These are phyloP conservation scores for Phytophthora citrophthora DNA, from an alignment of 352 stramenopile genomes.

Conservation along the genomic window DNA sequence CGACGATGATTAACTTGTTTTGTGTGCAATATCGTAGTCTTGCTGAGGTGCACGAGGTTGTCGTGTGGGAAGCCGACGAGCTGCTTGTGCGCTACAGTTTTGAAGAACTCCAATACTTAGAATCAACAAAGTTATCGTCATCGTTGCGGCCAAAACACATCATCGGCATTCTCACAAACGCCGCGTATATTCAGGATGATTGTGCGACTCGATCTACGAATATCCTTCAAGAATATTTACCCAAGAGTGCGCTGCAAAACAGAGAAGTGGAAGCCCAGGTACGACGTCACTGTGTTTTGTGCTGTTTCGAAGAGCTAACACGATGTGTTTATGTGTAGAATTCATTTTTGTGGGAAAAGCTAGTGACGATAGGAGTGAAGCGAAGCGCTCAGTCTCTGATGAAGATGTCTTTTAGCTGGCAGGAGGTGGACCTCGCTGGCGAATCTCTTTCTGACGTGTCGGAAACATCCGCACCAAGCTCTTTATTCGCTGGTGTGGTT, in stretches of 20 bases:
- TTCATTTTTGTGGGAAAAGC: conserved; percentile 51
- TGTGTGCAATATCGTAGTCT: conserved; percentile 39
- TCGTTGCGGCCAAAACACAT: conserved; percentile 70
- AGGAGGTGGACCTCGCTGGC: conserved; percentile 65
- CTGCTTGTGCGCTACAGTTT: conserved; percentile 67
- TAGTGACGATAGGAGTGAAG: conserved; percentile 59
- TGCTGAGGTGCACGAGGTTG: conserved; percentile 61
- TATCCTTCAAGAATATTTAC: conserved; percentile 66
- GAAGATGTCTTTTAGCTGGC: conserved; percentile 75
- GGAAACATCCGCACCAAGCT: conserved; percentile 17
- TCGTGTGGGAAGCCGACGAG: conserved; percentile 65
- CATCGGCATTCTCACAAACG: conserved; percentile 72
- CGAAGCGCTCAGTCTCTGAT: conserved; percentile 68
- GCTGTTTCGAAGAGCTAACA: not conserved
- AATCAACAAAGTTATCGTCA: conserved; percentile 66
- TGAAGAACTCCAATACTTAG: conserved; percentile 67
- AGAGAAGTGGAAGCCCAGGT: conserved; percentile 53
- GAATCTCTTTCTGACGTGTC: conserved; percentile 51
- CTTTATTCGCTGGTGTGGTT: conserved; percentile 61
- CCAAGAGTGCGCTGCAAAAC: conserved; percentile 52
- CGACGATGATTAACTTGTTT: conserved; percentile 2
- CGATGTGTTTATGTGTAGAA: conserved; percentile 35
- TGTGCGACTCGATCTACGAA: conserved; percentile 49
- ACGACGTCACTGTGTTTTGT: not conserved
- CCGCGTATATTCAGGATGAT: conserved; percentile 75